Evolutionary conservation across 2,329 filamentous ascomycete species (phyloP), one percentile per base, ranked within the genome.

Genomic region (Knoxdaviesia capensis): DNA sequence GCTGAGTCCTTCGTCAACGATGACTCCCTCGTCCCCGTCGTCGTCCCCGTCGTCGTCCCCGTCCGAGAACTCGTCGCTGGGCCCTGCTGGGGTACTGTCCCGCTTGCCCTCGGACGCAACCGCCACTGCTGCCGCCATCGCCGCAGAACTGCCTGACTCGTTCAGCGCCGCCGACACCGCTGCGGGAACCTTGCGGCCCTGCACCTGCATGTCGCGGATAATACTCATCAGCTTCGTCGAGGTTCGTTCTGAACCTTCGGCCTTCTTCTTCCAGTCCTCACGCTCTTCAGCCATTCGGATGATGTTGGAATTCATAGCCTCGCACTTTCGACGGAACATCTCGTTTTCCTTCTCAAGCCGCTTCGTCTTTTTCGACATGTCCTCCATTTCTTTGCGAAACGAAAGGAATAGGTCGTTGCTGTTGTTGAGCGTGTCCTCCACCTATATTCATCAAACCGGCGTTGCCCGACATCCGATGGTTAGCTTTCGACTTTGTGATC

Each of bases 321-420:
- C 87, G 58, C 94, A 88, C 59, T 94, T 94, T 43, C 88, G 76
- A 49, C 85, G 93, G 41, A 94, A 71, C 11, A 74, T 80, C 51
- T 90, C 80, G 53, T 98, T 96, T 55, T 98, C 90, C 61, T 94
- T 94, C 59, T 98, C 90, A 42, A 98, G 67, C 30, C 86, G 79
- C 61, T 94, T 94, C 5, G 88, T 94, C 65, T 96, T 96, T 65
- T 94, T 94, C 1, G 87, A 94, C 87, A 96, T 96, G 55, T 96
- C 90, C 61, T 96, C 90, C 87, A 96, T 96, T 61, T 96, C 90
- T 63, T 94, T 94, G 43, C 88, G 76, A 62, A 96, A 96, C 1
- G 90, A 94, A 50, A 94, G 66, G 60, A 96, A 96, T 42, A 96
- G 67, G 57, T 96, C 90, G 64, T 96, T 96, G 60, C 85, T 94